Conservation (phyloP, 1,284 basidiomycete genomes). For the Ceratobasidium sp. region DNA sequence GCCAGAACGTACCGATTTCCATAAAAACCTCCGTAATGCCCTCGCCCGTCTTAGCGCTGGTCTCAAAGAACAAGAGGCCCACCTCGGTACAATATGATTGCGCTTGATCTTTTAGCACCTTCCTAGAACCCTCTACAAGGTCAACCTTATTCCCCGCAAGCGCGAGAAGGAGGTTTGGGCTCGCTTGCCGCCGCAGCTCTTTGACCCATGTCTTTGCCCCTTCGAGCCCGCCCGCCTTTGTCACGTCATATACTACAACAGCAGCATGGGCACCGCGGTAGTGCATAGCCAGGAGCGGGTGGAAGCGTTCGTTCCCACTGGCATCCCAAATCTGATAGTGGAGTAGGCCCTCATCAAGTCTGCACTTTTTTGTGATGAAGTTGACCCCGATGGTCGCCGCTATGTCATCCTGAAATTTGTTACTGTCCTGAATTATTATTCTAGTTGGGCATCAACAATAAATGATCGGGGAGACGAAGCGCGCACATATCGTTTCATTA, state of each 20-base stretch:
- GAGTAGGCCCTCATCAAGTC: conserved; percentile 90
- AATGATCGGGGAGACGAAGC: conserved; percentile 45
- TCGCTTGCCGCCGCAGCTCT: conserved; percentile 98
- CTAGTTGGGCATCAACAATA: conserved; percentile 30
- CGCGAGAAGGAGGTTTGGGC: conserved; percentile 98
- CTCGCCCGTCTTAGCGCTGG: conserved; percentile 97
- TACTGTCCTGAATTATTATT: conserved; percentile 82
- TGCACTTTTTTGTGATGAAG: conserved; percentile 92
- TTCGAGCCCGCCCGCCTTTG: conserved; percentile 93
- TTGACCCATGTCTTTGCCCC: conserved; percentile 99
- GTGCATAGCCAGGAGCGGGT: conserved; percentile 96
- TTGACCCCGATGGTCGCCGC: conserved; percentile 99
- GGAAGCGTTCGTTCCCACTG: conserved; percentile 95
- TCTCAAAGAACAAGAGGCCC: conserved; percentile 96
- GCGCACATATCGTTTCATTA: conserved; percentile 96
- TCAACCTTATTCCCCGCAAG: conserved; percentile 97
- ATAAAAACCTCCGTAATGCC: conserved; percentile 98
- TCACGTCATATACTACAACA: conserved; percentile 98
- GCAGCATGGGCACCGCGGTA: conserved; percentile 99
- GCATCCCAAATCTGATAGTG: conserved; percentile 98
- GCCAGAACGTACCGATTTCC: conserved; percentile 84
- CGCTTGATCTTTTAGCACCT: conserved; percentile 94
- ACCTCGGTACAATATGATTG: conserved; percentile 96
- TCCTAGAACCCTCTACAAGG: conserved; percentile 84
- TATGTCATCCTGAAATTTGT: conserved; percentile 97